These are phyloP conservation scores for Xylaria sp. DNA, from an alignment of 2,329 filamentous ascomycete genomes.

Conservation along the genomic window DNA sequence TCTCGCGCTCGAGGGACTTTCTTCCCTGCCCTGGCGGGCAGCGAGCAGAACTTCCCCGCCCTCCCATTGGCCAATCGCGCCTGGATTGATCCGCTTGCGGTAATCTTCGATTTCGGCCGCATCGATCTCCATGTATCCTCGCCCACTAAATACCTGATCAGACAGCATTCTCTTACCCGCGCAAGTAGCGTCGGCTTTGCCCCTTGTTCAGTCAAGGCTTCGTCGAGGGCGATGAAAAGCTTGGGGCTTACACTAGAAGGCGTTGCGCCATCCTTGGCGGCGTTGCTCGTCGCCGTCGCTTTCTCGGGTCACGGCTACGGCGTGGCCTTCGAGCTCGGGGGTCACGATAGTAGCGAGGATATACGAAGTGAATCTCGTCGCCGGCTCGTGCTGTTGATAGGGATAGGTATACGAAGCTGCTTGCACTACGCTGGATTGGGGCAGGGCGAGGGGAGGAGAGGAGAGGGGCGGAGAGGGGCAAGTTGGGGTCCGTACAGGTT, in stretches of 20 bases:
- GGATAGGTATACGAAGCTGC: no score
- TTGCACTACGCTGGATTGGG: no score
- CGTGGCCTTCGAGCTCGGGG: no score
- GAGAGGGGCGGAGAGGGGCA: background rate
- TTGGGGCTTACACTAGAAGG: no score
- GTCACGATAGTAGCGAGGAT: no score
- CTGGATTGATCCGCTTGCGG: conserved; percentile 19
- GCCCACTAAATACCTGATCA: conserved; percentile 13
- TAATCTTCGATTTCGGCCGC: conserved; percentile 17
- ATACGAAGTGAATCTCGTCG: no score
- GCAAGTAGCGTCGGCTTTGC: background rate
- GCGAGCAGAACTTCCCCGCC: conserved; percentile 1
- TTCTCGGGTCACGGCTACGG: no score
- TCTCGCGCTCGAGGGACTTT: conserved; percentile 17
- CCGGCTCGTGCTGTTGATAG: no score
- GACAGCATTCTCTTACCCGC: background rate
- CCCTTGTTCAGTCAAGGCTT: background rate
- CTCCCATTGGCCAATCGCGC: conserved; percentile 16
- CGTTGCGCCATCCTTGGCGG: no score
- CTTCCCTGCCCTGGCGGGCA: conserved; percentile 5
- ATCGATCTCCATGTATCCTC: conserved; percentile 18
- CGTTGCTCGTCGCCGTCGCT: no score
- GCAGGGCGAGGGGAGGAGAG: no score
- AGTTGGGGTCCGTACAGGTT: background rate
- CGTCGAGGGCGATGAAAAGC: background rate